phyloP scores from a whole-genome alignment of 2,329 filamentous ascomycete genomes.

The Madurella mycetomatis region DNA sequence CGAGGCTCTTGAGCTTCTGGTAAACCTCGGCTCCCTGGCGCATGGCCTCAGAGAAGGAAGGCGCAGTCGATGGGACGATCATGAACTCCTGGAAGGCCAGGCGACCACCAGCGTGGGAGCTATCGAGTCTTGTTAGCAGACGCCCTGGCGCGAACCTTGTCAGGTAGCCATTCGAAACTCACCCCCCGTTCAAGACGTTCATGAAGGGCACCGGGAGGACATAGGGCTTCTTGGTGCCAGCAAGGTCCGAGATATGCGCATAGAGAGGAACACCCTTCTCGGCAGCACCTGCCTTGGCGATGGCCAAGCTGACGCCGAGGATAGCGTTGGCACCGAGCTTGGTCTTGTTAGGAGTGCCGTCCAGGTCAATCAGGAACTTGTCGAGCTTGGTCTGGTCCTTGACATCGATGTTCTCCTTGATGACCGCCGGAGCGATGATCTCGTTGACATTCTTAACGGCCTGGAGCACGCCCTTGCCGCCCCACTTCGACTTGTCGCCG shows the following conservation, averaged over 20 bases:
- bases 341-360: constrained; percentile 81
- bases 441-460: constrained; percentile 84
- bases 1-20: constrained; percentile 92
- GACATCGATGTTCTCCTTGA: constrained; percentile 77
- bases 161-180: constrained; percentile 23
- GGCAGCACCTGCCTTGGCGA: constrained; percentile 84
- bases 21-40: constrained; percentile 97
- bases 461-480: constrained; percentile 81
- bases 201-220: constrained; percentile 88
- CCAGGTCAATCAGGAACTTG: constrained; percentile 78
- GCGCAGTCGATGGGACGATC: constrained; percentile 81
- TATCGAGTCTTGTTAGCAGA: constrained; percentile 33
- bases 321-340: constrained; percentile 87
- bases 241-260: constrained; percentile 80
- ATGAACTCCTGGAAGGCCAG: constrained; percentile 96
- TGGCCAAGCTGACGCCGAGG: constrained; percentile 75
- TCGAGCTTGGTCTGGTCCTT: constrained; percentile 84
- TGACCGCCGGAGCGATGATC: constrained; percentile 72
- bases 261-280: constrained; percentile 86
- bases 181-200: constrained; percentile 83
- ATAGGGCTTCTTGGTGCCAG: constrained; percentile 87
- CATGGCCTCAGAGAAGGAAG: constrained; percentile 91
- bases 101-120: constrained; percentile 95
- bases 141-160: too few relatives aligned
- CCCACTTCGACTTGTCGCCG: constrained; percentile 82